Conservation (phyloP, 108 stramenopile species). For the Cyclotella cryptica region DNA sequence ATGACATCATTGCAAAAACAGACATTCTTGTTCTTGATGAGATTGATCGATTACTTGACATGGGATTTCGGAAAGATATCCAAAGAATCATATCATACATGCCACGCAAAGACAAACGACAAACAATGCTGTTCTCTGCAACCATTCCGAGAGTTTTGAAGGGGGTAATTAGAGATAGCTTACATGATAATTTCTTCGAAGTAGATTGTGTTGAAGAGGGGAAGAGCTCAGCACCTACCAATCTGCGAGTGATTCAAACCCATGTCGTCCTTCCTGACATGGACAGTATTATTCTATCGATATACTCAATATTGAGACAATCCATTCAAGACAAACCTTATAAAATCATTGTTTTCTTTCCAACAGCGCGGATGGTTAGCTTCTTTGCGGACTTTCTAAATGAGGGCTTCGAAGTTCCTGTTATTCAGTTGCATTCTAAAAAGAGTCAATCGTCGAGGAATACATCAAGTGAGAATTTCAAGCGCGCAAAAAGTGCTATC, state of each 20-base stretch:
- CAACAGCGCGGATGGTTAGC: conserved; percentile 76
- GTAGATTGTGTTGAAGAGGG: conserved; percentile 66
- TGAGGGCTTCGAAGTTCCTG: conserved; percentile 47
- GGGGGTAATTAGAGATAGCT: conserved; percentile 42
- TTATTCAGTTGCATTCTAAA: conserved; percentile 81
- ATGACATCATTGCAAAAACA: conserved; percentile 51
- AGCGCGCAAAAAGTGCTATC: conserved; percentile 49
- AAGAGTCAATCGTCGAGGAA: conserved; percentile 76
- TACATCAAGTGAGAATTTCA: conserved; percentile 66
- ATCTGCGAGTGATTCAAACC: conserved; percentile 55
- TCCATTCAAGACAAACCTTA: conserved; percentile 58
- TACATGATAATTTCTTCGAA: conserved; percentile 47
- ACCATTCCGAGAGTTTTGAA: conserved; percentile 71
- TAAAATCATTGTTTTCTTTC: conserved; percentile 84
- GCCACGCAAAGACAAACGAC: conserved; percentile 70
- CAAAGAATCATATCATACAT: conserved; percentile 65
- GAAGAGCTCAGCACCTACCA: conserved; percentile 31
- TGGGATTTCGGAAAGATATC: conserved; percentile 87
- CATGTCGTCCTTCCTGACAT: conserved; percentile 49
- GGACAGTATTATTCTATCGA: conserved; percentile 28
- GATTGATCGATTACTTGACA: conserved; percentile 85
- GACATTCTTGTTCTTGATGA: conserved; percentile 81
- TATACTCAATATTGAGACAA: conserved; percentile 42
- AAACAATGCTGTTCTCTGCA: conserved; percentile 85
- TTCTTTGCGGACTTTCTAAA: conserved; percentile 70